Evolutionary conservation across 192 early-diverging fungal genomes (phyloP).

Genomic region (Backusella westeae): DNA sequence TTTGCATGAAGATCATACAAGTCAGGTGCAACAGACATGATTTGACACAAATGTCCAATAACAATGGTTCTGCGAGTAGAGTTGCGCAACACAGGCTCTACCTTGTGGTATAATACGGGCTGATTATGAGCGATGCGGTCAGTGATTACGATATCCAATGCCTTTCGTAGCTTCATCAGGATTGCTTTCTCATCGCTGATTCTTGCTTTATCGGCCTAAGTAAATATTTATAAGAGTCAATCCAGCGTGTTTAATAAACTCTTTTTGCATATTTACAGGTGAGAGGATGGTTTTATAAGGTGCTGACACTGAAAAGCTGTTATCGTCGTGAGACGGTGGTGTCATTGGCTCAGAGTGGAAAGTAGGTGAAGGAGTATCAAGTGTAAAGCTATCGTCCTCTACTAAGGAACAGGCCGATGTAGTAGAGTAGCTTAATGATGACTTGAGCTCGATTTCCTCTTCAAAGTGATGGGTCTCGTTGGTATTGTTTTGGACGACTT

Average conservation of each 20-base stretch:
- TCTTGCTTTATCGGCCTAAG: slow-evolving; percentile 1
- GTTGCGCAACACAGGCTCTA: slow-evolving; percentile 13
- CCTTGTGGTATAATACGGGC: slow-evolving; percentile 14
- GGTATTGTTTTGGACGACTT: neutral
- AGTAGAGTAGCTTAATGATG: neutral
- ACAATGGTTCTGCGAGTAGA: neutral
- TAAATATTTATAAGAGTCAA: too few species aligned
- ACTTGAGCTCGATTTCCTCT: neutral
- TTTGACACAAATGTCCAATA: neutral
- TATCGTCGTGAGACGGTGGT: neutral
- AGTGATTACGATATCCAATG: slow-evolving; percentile 15
- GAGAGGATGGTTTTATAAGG: slow-evolving; percentile 8
- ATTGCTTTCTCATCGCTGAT: slow-evolving; percentile 13
- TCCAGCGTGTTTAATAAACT: neutral
- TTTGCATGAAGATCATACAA: slow-evolving; percentile 6
- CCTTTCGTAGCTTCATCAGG: slow-evolving; percentile 10
- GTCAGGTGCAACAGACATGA: slow-evolving; percentile 13
- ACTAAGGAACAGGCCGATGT: neutral
- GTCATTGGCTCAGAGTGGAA: neutral
- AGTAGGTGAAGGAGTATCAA: neutral
- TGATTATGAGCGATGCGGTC: slow-evolving; percentile 7
- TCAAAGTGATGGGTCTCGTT: neutral
- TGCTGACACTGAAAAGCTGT: neutral
- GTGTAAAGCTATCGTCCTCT: neutral
- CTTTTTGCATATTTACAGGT: neutral